A percentile compares a stretch with the other conserved stretches of the same genome.
phyloP scores from a whole-genome alignment of 2,329 filamentous ascomycete species.

The Achaetomium macrosporum region DNA sequence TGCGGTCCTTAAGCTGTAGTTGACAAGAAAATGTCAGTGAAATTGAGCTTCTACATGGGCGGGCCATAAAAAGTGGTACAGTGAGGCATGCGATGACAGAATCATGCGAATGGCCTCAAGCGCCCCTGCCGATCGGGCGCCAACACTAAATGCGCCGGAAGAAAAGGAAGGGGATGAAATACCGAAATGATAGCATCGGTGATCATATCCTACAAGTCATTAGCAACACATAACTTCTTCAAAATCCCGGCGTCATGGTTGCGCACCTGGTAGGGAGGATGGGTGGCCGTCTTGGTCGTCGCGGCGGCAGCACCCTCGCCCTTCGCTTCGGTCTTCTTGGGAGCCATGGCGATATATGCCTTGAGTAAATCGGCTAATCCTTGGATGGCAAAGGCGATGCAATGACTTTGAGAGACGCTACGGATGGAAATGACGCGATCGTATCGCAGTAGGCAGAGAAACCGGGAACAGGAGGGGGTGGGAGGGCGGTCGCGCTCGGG shows the following conservation, averaged over 20 bases:
- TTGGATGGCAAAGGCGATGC: conserved; percentile 21
- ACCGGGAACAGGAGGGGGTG: conserved; percentile 35
- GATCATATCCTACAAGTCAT: conserved; percentile 52
- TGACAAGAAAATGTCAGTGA: conserved; percentile 37
- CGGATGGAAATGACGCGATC: conserved; percentile 25
- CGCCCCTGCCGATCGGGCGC: conserved; percentile 24
- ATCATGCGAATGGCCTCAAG: conserved; percentile 11
- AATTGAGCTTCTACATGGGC: conserved; percentile 11
- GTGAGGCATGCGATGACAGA: neutral
- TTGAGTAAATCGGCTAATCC: conserved; percentile 16
- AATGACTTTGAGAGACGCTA: conserved; percentile 13
- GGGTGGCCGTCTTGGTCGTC: conserved; percentile 40
- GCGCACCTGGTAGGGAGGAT: conserved; percentile 56
- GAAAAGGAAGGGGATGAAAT: conserved; percentile 36
- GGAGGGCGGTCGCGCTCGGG: conserved; percentile 47
- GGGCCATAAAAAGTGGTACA: neutral
- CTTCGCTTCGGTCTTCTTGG: conserved; percentile 56
- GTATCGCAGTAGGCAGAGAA: conserved; percentile 30
- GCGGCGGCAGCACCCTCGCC: conserved; percentile 31
- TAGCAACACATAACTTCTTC: conserved; percentile 26
- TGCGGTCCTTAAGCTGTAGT: conserved; percentile 55
- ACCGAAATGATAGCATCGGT: conserved; percentile 56
- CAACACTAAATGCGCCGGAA: conserved; percentile 34
- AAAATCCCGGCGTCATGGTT: conserved; percentile 14
- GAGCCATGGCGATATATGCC: conserved; percentile 47